These are phyloP conservation scores for Nicotiana paniculata DNA, from an alignment of 257 asterid species.

Conservation along the genomic window DNA sequence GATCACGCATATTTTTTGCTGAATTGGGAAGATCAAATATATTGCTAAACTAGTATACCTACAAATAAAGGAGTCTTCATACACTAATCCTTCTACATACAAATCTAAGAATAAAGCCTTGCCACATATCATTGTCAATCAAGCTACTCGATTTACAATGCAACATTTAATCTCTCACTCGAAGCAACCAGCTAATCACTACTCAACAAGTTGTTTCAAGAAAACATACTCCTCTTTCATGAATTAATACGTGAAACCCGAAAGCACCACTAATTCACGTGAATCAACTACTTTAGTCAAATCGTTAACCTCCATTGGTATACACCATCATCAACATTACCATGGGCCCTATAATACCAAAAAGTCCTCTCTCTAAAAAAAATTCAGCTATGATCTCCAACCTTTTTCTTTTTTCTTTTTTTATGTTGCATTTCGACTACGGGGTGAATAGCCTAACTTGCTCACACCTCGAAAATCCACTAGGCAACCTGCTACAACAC, in stretches of 20 bases:
- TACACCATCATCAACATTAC: not conserved
- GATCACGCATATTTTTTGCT: not conserved
- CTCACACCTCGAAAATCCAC: not conserved
- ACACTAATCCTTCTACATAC: not conserved
- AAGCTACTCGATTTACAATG: not conserved
- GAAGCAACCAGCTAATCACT: not conserved
- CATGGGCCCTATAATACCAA: not conserved
- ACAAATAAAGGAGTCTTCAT: not conserved
- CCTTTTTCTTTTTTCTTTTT: not conserved
- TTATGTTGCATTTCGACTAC: not conserved
- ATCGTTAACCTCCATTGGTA: not conserved
- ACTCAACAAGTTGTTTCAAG: not conserved
- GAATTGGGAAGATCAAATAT: not conserved
- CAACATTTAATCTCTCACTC: not conserved
- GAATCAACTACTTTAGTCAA: not conserved
- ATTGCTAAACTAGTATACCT: not conserved
- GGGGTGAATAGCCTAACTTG: not conserved
- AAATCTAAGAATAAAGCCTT: not conserved
- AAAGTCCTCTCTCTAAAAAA: not conserved
- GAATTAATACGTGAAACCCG: not conserved
- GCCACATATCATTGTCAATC: not conserved
- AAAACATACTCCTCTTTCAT: not conserved
- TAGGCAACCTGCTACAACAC: not conserved
- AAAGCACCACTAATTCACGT: not conserved
- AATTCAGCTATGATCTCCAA: not conserved